These are phyloP conservation scores for Musa beccarii DNA, from an alignment of 176 grass and related monocot genomes.

Conservation along the genomic window DNA sequence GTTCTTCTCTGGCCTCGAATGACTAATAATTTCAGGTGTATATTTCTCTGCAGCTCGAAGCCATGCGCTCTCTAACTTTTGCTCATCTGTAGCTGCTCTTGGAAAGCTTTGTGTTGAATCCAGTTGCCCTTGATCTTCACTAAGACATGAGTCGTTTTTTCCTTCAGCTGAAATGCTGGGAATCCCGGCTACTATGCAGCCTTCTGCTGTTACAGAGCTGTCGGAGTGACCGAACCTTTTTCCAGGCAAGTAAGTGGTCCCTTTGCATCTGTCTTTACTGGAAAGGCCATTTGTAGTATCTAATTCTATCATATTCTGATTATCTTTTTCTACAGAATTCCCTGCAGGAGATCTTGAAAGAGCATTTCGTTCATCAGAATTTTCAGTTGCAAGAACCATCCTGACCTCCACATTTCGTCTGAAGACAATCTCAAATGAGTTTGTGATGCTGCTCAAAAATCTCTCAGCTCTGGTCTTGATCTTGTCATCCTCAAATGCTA, in stretches of 20 bases:
- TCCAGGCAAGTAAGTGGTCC: constrained; percentile 27
- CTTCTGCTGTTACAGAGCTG: constrained; percentile 6
- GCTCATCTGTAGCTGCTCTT: constrained; percentile 36
- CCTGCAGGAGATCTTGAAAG: not conserved
- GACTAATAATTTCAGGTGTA: constrained; percentile 30
- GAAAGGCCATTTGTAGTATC: constrained; percentile 27
- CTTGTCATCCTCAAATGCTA: constrained; percentile 53
- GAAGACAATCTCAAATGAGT: constrained; percentile 67
- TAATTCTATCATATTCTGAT: constrained; percentile 23
- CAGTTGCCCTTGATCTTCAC: constrained; percentile 24
- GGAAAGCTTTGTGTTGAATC: constrained; percentile 13
- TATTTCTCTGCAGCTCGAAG: constrained; percentile 50
- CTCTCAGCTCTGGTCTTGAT: constrained; percentile 64
- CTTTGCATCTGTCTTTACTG: constrained; percentile 31
- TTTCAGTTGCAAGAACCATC: constrained; percentile 37
- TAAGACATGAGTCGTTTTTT: constrained; percentile 6
- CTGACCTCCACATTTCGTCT: constrained; percentile 55
- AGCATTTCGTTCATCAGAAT: constrained; percentile 13
- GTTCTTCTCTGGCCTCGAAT: constrained; percentile 42
- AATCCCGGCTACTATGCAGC: constrained; percentile 5
- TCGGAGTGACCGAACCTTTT: constrained; percentile 31
- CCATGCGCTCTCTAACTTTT: constrained; percentile 86
- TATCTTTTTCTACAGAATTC: constrained; percentile 4
- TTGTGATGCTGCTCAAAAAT: constrained; percentile 85
- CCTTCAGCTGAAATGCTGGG: constrained; percentile 18